A percentile compares a stretch with the other conserved stretches of the same genome.
Conservation (phyloP, 2,329 filamentous ascomycete genomes). For the Uncinocarpus reesii region DNA sequence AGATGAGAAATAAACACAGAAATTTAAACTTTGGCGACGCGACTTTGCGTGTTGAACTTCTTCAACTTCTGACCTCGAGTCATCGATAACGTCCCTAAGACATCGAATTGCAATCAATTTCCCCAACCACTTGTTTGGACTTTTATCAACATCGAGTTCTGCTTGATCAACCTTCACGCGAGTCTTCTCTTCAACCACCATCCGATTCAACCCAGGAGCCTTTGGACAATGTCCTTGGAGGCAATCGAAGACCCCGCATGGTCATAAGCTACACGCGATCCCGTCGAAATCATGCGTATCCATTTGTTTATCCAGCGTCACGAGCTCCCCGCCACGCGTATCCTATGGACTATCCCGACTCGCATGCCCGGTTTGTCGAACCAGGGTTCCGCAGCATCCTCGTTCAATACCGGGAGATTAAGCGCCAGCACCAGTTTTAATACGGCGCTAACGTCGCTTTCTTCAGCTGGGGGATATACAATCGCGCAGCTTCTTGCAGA, state of each 20-base stretch:
- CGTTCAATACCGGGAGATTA: slow-evolving; percentile 29
- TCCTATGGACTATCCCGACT: slow-evolving; percentile 56
- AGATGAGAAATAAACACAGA: too few relatives aligned
- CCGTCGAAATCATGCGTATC: slow-evolving; percentile 50
- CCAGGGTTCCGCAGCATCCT: slow-evolving; percentile 20
- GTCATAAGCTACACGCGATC: neutral
- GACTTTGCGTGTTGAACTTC: too few relatives aligned
- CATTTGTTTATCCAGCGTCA: slow-evolving; percentile 63
- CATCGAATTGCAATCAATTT: too few relatives aligned
- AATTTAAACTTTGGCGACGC: too few relatives aligned
- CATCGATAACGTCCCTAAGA: too few relatives aligned
- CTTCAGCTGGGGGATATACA: slow-evolving; percentile 46
- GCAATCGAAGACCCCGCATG: neutral
- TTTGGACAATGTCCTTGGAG: neutral
- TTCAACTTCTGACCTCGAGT: too few relatives aligned
- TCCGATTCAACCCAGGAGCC: neutral
- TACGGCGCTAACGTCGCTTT: slow-evolving; percentile 15
- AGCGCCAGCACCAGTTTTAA: slow-evolving; percentile 27
- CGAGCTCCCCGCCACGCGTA: slow-evolving; percentile 58
- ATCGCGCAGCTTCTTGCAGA: slow-evolving; percentile 66
- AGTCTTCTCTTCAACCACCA: too few relatives aligned
- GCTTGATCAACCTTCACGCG: too few relatives aligned
- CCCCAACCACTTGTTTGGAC: too few relatives aligned
- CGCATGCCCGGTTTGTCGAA: slow-evolving; percentile 11
- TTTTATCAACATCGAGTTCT: too few relatives aligned